Evolutionary conservation across 495 filamentous ascomycete genomes (phyloP), one percentile per base, ranked within the genome.

Genomic region (Aspergillus nanangensis): DNA sequence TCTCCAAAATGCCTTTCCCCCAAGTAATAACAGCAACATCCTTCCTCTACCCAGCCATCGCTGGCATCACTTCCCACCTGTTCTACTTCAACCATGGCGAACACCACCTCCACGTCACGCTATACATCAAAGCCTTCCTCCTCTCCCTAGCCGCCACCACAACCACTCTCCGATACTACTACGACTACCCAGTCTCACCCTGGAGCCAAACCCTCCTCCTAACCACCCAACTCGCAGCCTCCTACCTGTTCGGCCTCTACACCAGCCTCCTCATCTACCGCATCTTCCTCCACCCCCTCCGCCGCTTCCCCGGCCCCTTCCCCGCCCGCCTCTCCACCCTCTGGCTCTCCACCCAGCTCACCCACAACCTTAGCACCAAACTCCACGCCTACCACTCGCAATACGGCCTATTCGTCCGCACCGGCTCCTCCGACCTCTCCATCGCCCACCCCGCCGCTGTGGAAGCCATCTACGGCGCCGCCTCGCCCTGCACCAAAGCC

Each of bases 371-470:
- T n/a, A n/a, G 57, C 66, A 31, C 60, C 49, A 39, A 45, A 2
- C 60, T 74, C 9, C 70, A 75, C 48, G 21, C 61, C 22, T 59
- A 21, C 11, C 44, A 47, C 15, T 13, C 9, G n/a, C 13, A 69
- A 31, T 66, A 75, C 53, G 70, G 73, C 2, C 50, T 51, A 9
- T 57, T 73, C 13, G 66, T 76, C 1, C 47, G 52, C 5, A 63
- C 23, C 1, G 61, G 62, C 1, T 61, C 64, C 9, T 56, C 56
- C 21, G 63, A 68, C 9, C 49, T 70, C 18, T 69, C 68, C 11
- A 64, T 73, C 24, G 53, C 55, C 3, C 43, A 63, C 41, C 58
- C 67, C 7, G 52, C 63, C 3, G 62, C 50, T 14, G 44, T 71
- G 9, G 21, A 50, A 8, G 47, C 53, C 7, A 57, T 70, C n/a